A percentile compares a stretch with the other conserved stretches of the same genome.
These are phyloP conservation scores for Ampelocalamus luodianensis DNA, from an alignment of 176 grass and related monocot species.

Conservation along the genomic window DNA sequence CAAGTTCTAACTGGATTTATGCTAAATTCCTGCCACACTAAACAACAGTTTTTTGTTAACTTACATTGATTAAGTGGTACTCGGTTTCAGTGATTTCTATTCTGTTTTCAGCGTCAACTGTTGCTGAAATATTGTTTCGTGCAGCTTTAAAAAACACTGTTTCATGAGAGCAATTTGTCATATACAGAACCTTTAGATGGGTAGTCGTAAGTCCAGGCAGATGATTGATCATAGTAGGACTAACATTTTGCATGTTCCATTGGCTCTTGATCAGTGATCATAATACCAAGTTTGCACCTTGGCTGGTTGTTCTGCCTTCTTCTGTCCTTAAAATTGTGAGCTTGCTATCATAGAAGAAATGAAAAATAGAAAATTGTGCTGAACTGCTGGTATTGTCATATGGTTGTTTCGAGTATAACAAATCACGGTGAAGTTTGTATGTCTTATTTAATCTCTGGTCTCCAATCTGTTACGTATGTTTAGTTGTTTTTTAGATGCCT, in stretches of 20 bases:
- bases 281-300: background rate
- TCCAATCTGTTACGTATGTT: background rate
- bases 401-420: background rate
- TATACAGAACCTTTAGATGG: background rate
- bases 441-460: background rate
- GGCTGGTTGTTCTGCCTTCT: background rate
- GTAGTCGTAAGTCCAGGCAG: background rate
- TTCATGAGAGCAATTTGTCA: background rate
- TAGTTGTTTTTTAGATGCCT: background rate
- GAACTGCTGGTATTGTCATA: constrained; percentile 7
- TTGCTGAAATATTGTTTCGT: background rate
- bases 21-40: background rate
- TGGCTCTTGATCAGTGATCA: background rate
- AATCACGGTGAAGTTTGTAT: background rate
- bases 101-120: background rate
- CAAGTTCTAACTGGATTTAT: background rate
- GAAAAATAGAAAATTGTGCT: background rate
- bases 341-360: background rate
- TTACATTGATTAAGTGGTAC: background rate
- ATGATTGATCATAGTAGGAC: background rate
- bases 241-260: background rate
- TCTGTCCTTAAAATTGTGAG: background rate
- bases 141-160: background rate
- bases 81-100: background rate
- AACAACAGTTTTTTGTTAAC: background rate